Evolutionary conservation across 2,329 filamentous ascomycete species (phyloP).

Genomic region (Aspergillus pseudoviridinutans): DNA sequence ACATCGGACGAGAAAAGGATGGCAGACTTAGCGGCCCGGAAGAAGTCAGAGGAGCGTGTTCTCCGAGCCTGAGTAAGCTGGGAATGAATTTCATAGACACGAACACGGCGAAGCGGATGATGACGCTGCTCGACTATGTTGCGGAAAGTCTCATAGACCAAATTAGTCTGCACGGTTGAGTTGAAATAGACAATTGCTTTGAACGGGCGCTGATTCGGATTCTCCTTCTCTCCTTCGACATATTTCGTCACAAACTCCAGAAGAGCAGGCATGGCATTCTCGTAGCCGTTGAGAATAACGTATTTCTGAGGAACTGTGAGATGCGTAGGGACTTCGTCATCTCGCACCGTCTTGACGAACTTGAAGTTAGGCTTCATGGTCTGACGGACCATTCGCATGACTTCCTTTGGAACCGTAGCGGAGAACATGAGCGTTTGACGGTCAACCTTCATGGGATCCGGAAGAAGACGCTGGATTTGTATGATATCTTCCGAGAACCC

Average conservation of each 20-base stretch:
- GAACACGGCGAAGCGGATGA: slow-evolving; percentile 30
- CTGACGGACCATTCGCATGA: slow-evolving; percentile 71
- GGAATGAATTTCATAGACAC: slow-evolving; percentile 67
- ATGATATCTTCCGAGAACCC: slow-evolving; percentile 65
- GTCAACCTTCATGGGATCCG: slow-evolving; percentile 57
- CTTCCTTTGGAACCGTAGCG: slow-evolving; percentile 81
- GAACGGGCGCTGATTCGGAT: slow-evolving; percentile 59
- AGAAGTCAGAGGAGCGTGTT: slow-evolving; percentile 66
- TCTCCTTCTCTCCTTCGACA: slow-evolving; percentile 39
- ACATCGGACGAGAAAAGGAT: slow-evolving; percentile 76
- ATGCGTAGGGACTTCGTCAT: slow-evolving; percentile 81
- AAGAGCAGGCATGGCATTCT: slow-evolving; percentile 72
- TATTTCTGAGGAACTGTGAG: slow-evolving; percentile 76
- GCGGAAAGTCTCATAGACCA: slow-evolving; percentile 58
- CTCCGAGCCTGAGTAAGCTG: slow-evolving; percentile 67
- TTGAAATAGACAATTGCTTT: slow-evolving; percentile 96
- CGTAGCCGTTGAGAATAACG: slow-evolving; percentile 62
- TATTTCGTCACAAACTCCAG: slow-evolving; percentile 70
- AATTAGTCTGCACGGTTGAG: slow-evolving; percentile 67
- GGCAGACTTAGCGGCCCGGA: slow-evolving; percentile 61
- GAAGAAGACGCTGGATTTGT: slow-evolving; percentile 60
- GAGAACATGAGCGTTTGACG: slow-evolving; percentile 95
- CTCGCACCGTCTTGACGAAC: slow-evolving; percentile 82
- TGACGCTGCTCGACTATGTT: slow-evolving; percentile 39
- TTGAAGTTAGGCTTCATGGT: slow-evolving; percentile 82